Percentiles rank a stretch among this genome's conserved stretches.
Evolutionary conservation across 139 green algal species (phyloP).

Genomic region (Picochlorum sp.): DNA sequence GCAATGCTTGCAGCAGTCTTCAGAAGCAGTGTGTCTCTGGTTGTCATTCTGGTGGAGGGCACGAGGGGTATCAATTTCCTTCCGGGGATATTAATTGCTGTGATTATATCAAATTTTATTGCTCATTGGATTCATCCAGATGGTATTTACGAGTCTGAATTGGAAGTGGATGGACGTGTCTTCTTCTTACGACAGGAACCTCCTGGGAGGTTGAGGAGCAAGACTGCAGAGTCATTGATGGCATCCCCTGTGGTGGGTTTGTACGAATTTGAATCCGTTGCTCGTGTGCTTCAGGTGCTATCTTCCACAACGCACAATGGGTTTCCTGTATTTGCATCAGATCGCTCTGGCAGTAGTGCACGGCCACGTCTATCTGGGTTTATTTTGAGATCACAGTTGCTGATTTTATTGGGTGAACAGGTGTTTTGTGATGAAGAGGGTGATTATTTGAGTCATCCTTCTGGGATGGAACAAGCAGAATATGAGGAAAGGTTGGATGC

Average conservation of each 20-base stretch:
- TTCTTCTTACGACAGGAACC: slow-evolving; percentile 70
- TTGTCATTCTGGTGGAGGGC: slow-evolving; percentile 80
- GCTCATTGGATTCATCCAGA: slow-evolving; percentile 66
- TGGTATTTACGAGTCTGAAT: slow-evolving; percentile 82
- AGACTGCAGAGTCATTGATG: slow-evolving; percentile 54
- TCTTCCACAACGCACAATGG: slow-evolving; percentile 68
- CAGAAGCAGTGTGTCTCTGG: slow-evolving; percentile 73
- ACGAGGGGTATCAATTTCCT: slow-evolving; percentile 66
- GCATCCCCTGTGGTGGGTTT: slow-evolving; percentile 55
- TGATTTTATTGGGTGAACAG: slow-evolving; percentile 58
- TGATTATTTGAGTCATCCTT: slow-evolving; percentile 32
- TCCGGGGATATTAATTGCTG: slow-evolving; percentile 69
- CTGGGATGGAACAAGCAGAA: background rate
- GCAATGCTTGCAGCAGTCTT: slow-evolving; percentile 82
- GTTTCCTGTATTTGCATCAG: slow-evolving; percentile 60
- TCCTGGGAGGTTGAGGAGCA: slow-evolving; percentile 46
- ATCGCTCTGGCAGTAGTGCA: background rate
- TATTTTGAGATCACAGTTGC: slow-evolving; percentile 74
- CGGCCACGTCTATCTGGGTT: slow-evolving; percentile 57
- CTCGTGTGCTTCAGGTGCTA: slow-evolving; percentile 54
- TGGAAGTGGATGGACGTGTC: slow-evolving; percentile 67
- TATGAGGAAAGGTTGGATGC: slow-evolving; percentile 9
- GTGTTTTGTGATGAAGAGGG: slow-evolving; percentile 20
- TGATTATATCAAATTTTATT: slow-evolving; percentile 77
- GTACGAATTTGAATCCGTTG: slow-evolving; percentile 44